A percentile compares a stretch with the other conserved stretches of the same genome.
Evolutionary conservation across 495 filamentous ascomycete species (phyloP).

Genomic region (Talaromyces stipitatus): DNA sequence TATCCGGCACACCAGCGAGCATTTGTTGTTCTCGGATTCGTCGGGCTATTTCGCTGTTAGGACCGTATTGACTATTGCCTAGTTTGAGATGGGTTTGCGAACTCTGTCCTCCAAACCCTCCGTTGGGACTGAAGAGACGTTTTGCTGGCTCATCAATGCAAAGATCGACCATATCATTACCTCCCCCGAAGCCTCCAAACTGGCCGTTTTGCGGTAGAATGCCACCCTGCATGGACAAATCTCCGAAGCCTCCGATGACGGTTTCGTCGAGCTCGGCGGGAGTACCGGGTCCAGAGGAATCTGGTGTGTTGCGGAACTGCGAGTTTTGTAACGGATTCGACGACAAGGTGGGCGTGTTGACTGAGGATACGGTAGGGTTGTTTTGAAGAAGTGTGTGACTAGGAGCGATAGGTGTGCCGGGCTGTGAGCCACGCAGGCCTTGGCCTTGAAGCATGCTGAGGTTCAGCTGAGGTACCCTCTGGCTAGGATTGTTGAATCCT

Average conservation of each 20-base stretch:
- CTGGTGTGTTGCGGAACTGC: slow-evolving; percentile 61
- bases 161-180: slow-evolving; percentile 56
- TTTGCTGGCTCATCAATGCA: slow-evolving; percentile 97
- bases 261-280: slow-evolving; percentile 58
- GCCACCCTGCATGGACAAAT: slow-evolving; percentile 50
- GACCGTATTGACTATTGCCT: slow-evolving; percentile 63
- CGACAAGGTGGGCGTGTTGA: slow-evolving; percentile 85
- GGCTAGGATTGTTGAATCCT: slow-evolving; percentile 62
- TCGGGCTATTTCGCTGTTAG: slow-evolving; percentile 65
- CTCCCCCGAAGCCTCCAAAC: slow-evolving; percentile 33
- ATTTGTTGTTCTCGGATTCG: slow-evolving; percentile 69
- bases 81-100: slow-evolving; percentile 63
- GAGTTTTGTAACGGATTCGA: slow-evolving; percentile 54
- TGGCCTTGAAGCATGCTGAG: slow-evolving; percentile 63
- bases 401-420: slow-evolving; percentile 72
- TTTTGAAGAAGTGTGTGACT: slow-evolving; percentile 67
- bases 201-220: slow-evolving; percentile 49
- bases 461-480: slow-evolving; percentile 59
- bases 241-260: slow-evolving; percentile 43
- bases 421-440: slow-evolving; percentile 76
- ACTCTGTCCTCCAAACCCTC: slow-evolving; percentile 56
- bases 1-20: slow-evolving; percentile 53
- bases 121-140: slow-evolving; percentile 79
- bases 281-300: slow-evolving; percentile 68
- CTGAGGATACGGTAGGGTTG: slow-evolving; percentile 95